Evolutionary conservation across 768 basidiomycete genomes (phyloP), one percentile per base, ranked within the genome.

Genomic region (Boletellus emodensis): DNA sequence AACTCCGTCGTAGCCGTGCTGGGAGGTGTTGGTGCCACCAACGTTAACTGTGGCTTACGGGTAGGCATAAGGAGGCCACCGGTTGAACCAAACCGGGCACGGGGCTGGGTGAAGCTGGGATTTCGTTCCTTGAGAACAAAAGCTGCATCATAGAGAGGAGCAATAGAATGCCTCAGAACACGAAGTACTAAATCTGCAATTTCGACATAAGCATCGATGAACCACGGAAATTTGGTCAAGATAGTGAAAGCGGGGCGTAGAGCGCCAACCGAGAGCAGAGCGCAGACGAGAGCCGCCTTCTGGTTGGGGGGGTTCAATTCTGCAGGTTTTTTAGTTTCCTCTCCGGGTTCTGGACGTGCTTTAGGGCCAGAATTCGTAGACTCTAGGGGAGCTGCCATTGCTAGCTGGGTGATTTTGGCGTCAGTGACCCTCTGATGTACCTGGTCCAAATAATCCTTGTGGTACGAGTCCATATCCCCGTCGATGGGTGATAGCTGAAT

Each of bases 161-260:
- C 69, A 12, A 96, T 72, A 0, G 90, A 87, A 52, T 79, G 71
- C 56, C 81, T 80, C 55, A 94, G 67, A 18, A 88, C 70, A 30
- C 91, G 87, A 28, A 96, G 73, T 56, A 96, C 75, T 40, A 97
- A 73, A 65, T 97, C 94, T 8, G 93, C 88, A 44, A 98, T 75
- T 57, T 93, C 87, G 0, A 85, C 81, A 49, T 87, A 80, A 32
- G 84, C 82, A 55, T 91, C 85, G 17, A 87, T 82, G 40, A 96
- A 69, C 87, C 91, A 93, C 5, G 88, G 89, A 65, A 83, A 93
- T 61, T 84, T 84, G 41, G 86, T 80, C 62, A 98, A 69, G 53
- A 98, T 81, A 28, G 83, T 81, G 45, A 92, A 69, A 9, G 90
- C 84, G 2, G 90, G 84, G 40, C 84, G 81, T 44, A 94, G 60